phyloP scores from a whole-genome alignment of 2,329 filamentous ascomycete genomes.

The Fusarium marasasianum region DNA sequence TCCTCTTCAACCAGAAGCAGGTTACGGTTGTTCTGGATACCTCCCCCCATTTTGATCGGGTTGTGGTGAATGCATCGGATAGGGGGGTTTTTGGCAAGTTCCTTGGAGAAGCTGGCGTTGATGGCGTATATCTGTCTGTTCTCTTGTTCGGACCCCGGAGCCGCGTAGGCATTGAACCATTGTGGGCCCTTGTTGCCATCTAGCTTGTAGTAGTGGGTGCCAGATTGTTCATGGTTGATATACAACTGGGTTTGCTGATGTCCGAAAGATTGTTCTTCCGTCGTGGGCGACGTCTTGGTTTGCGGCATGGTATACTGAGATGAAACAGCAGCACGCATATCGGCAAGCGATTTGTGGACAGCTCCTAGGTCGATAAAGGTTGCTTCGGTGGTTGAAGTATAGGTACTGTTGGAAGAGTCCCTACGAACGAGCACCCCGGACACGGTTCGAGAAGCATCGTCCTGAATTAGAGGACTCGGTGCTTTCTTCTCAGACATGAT shows the following conservation, averaged over 20 bases:
- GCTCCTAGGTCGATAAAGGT: background rate
- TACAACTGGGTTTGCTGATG: too few species aligned
- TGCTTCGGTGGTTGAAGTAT: background rate
- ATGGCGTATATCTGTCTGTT: background rate
- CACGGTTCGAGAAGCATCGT: background rate
- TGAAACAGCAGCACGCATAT: background rate
- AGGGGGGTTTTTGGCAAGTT: background rate
- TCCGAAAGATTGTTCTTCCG: background rate
- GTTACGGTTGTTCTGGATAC: background rate
- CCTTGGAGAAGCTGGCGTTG: background rate
- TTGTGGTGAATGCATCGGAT: background rate
- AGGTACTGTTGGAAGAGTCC: background rate
- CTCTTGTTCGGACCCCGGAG: background rate
- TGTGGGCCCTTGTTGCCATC: background rate
- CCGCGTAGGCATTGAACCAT: background rate
- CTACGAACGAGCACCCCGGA: background rate
- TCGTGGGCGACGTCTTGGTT: background rate
- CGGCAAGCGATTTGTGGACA: background rate
- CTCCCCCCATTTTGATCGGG: background rate
- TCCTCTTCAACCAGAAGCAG: accelerated
- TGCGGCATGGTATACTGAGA: background rate
- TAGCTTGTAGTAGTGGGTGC: background rate
- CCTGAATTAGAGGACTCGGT: background rate
- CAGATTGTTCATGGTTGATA: too few species aligned
- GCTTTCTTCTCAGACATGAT: background rate